Conservation (phyloP, 177 flowering plant species). For the Vitis hybrid region DNA sequence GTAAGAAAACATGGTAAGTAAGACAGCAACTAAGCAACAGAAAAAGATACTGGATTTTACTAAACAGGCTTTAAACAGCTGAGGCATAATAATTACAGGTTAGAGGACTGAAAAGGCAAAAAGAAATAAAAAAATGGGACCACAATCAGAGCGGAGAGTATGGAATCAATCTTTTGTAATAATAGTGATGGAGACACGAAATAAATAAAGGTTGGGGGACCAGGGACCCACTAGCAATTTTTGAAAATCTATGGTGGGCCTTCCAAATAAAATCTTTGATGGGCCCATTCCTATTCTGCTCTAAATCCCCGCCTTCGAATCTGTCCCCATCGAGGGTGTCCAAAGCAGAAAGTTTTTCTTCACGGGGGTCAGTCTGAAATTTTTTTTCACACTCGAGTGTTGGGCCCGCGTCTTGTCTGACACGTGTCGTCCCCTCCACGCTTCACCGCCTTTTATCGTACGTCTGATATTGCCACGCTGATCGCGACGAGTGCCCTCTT, state of each 20-base stretch:
- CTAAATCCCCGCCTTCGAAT: constrained; percentile 13
- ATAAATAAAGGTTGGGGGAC: constrained; percentile 13
- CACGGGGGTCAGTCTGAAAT: too few species aligned
- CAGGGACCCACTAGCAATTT: constrained; percentile 13
- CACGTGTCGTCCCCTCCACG: too few species aligned
- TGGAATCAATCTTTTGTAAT: constrained; percentile 22
- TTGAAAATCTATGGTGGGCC: constrained; percentile 18
- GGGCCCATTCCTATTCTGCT: constrained; percentile 9
- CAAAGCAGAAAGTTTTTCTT: constrained; percentile 13
- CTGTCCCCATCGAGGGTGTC: constrained; percentile 21
- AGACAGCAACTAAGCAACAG: too few species aligned
- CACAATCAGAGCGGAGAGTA: neutral
- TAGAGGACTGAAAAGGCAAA: neutral
- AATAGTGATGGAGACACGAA: constrained; percentile 24
- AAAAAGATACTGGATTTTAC: neutral
- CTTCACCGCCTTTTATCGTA: too few species aligned
- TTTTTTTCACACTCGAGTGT: neutral
- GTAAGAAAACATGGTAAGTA: neutral
- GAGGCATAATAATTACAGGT: constrained; percentile 3
- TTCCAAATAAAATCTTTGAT: neutral
- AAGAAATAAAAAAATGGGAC: constrained; percentile 2
- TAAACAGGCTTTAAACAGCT: neutral
- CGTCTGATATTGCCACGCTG: too few species aligned
- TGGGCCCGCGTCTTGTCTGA: too few species aligned
- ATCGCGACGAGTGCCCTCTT: too few species aligned